phyloP scores from a whole-genome alignment of 2,329 filamentous ascomycete genomes.

The Setomelanomma holmii region DNA sequence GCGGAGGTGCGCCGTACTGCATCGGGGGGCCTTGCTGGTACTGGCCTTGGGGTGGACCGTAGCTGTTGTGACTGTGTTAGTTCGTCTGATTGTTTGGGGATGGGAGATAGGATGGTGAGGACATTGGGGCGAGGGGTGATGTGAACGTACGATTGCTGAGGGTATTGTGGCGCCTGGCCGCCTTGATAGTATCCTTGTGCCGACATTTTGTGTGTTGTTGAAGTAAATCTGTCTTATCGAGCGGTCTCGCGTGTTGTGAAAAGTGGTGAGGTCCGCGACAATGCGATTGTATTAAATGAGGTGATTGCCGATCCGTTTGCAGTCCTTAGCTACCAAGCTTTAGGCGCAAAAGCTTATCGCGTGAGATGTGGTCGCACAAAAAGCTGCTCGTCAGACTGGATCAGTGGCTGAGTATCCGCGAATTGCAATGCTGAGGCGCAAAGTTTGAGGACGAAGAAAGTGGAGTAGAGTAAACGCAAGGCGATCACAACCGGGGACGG shows the following conservation, averaged over 20 bases:
- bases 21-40: constrained; percentile 8
- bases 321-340: background rate
- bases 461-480: background rate
- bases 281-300: background rate
- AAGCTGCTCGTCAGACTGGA: background rate
- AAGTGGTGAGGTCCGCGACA: too few species aligned
- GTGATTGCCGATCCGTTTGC: background rate
- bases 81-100: background rate
- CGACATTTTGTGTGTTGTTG: constrained; percentile 36
- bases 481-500: background rate
- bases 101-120: background rate
- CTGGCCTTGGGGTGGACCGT: constrained; percentile 26
- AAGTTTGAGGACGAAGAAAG: background rate
- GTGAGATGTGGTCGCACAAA: background rate
- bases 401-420: too few species aligned
- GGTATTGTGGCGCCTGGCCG: constrained; percentile 43
- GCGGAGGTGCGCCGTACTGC: constrained; percentile 34
- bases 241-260: too few species aligned
- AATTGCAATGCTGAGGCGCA: too few species aligned
- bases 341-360: background rate
- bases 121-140: background rate
- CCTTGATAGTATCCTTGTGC: constrained; percentile 47
- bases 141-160: constrained; percentile 40
- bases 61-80: constrained; percentile 17
- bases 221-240: background rate